Evolutionary conservation across 139 green algal species (phyloP).

Genomic region (Chlamydomonas incerta): DNA sequence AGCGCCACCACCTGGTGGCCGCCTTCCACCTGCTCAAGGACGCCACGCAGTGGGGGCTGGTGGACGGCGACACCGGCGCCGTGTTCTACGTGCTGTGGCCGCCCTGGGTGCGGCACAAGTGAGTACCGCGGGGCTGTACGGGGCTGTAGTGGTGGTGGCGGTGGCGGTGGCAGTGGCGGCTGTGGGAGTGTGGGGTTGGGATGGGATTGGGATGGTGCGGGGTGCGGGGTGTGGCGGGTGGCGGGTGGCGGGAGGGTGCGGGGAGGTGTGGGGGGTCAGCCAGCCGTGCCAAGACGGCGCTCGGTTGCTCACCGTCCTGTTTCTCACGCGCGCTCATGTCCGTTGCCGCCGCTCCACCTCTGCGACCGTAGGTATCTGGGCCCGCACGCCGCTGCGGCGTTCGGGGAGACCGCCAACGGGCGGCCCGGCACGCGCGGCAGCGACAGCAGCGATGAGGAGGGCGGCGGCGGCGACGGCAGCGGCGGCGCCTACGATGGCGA

Average conservation of each 20-base stretch:
- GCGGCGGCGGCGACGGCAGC: neutral
- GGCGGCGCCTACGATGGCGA: neutral
- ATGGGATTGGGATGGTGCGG: no score
- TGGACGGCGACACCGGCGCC: constrained; percentile 37
- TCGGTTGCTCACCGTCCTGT: neutral
- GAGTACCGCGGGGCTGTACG: neutral
- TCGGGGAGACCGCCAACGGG: neutral
- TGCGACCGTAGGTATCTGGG: constrained; percentile 25
- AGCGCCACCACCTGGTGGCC: constrained; percentile 29
- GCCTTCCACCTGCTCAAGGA: constrained; percentile 53
- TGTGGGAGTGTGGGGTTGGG: no score
- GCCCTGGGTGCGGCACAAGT: constrained; percentile 55
- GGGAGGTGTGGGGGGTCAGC: neutral
- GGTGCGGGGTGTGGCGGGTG: no score
- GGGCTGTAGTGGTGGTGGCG: neutral
- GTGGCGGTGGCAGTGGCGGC: no score
- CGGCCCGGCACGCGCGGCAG: neutral
- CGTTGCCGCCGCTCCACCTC: no score
- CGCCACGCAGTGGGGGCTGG: constrained; percentile 52
- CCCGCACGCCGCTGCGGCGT: neutral
- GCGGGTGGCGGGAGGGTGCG: no score
- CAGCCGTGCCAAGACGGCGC: neutral
- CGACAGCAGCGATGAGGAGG: constrained; percentile 10
- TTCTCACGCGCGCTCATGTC: neutral
- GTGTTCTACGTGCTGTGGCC: constrained; percentile 59